Evolutionary conservation across 192 early-diverging fungal species (phyloP), one percentile per base, ranked within the genome.

Genomic region (Phycomyces nitens): DNA sequence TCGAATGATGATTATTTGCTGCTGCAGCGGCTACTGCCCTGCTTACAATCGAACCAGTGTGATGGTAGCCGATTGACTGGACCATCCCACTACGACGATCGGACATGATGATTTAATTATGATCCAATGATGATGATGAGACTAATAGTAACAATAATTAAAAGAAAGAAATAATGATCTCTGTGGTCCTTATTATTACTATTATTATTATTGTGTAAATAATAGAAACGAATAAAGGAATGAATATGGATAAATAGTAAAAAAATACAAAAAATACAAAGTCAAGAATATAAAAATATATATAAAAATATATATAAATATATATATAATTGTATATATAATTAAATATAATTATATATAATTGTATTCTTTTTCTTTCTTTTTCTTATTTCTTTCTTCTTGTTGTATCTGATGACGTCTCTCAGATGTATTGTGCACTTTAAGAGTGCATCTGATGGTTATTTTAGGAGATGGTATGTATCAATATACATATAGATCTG

Each of bases 11-110:
- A 26, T 64, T 70, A 29, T 70, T 70, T 21, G 68, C 68, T 40
- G 68, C 62, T n/a, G 68, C 68, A 15, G 68, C 68, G 22, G 71
- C 71, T 21, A 68, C 71, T 4, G 71, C 61, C 50, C 71, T 44
- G 53, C 64, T 66, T 3, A 72, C 70, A 14, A 72, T 58, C 24
- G 64, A 65, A 20, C 23, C 50, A 38, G 65, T 60, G n/a, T 59
- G 56, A 22, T 63, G 58, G 40, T 72, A 72, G 38, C 57, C 64
- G 34, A 59, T 59, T 21, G 57, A 53, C 42, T 64, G 64, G 22
- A 62, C 70, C 64, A 72, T 65, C 22, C 58, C 70, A 72, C 64
- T 72, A 24, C 58, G 70, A 22, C 70, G 57, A 60, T 72, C 69
- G 20, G 57, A 39, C 69, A 71, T 71, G 12, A 42, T 50, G 29